Base-by-base conservation (phyloP, 1,139 yeast species). In the Candida freyschussii region DNA sequence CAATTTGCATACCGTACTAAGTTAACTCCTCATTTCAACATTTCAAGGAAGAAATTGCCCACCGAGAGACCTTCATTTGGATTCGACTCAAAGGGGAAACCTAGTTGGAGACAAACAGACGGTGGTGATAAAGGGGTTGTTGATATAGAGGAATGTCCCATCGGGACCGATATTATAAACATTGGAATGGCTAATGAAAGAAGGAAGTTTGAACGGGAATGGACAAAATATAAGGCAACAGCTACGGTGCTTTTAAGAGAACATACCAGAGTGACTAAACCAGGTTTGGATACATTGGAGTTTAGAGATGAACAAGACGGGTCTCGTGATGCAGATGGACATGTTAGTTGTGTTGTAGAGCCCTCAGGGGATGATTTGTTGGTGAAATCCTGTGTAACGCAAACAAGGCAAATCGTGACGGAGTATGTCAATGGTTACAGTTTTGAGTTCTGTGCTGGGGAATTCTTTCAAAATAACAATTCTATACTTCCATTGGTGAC, bases 391-490 rank as follows among this genome's bases (percentile, higher is more conserved):
- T 70, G 75, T 42, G 68, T 65, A 12, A 85, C 95, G 0, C 72
- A 83, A 40, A 62, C 85, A 26, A 76, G 91, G 54, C 85, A 80
- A 41, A 76, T 85, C 33, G 93, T 89, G 32, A 75, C 77, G 6
- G 98, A 91, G 55, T 72, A 72, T 46, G 78, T 89, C 34, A 69
- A 72, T 40, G 91, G 83, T 5, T 78, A 65, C 59, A 72, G 76
- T 32, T 91, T 91, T 59, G 78, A 84, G 52, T 91, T 85, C 56
- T 79, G 89, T 15, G 96, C 97, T 0, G 94, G 95, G 34, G 95
- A 89, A 52, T 91, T 91, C 53, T 91, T 91, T 67, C 98, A 91
- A 59, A 91, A 91, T 61, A 91, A 91, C 62, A 91, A 87, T 56
- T 80, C 95, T 14, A 91, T 91, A 22, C 65, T 91, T 42, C 95